Evolutionary conservation across 202 grass and related monocot genomes (phyloP).

Genomic region (Schoenoplectus triqueter): DNA sequence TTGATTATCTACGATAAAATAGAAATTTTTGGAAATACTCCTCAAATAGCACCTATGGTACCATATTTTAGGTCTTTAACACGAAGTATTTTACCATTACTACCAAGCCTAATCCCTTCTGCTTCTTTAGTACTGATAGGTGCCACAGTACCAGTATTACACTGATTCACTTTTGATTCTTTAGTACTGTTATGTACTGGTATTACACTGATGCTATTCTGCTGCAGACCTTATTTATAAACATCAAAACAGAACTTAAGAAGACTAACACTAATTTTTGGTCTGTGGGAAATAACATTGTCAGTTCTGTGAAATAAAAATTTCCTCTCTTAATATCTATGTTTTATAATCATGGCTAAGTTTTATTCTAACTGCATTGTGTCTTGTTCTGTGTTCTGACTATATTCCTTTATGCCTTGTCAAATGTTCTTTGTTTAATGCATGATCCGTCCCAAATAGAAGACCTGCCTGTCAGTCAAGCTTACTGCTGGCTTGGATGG

Average conservation of each 20-base stretch:
- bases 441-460: neutral
- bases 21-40: neutral
- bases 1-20: neutral
- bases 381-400: neutral
- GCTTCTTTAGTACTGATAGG: neutral
- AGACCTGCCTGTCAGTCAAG: neutral
- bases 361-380: neutral
- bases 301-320: neutral
- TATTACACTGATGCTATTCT: neutral
- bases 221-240: neutral
- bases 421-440: neutral
- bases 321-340: neutral
- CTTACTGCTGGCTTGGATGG: neutral
- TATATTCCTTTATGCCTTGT: neutral
- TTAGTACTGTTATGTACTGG: constrained; percentile 1
- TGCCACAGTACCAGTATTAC: neutral
- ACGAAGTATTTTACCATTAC: neutral
- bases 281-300: neutral
- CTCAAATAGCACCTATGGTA: neutral
- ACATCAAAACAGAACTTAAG: neutral
- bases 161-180: neutral
- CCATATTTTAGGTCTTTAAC: neutral
- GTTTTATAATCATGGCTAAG: neutral
- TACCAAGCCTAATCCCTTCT: neutral
- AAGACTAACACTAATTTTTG: neutral